phyloP scores from a whole-genome alignment of 192 early-diverging fungal genomes.

The Backusella tarrabulga region DNA sequence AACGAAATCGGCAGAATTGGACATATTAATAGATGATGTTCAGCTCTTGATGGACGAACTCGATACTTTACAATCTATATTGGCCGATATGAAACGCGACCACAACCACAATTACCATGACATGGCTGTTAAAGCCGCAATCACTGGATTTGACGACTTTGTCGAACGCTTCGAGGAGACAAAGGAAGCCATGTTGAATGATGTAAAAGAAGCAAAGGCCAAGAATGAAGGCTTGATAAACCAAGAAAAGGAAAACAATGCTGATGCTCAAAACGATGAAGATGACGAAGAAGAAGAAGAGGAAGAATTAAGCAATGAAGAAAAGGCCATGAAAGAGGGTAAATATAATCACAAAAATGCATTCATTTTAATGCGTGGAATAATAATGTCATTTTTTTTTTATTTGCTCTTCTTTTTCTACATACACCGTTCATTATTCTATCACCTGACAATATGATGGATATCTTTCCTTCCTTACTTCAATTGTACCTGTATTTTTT shows the following conservation, averaged over 20 bases:
- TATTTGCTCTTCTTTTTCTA: not conserved
- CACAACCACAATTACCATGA: slow-evolving; percentile 79
- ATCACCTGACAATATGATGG: not conserved
- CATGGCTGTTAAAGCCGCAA: slow-evolving; percentile 60
- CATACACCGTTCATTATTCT: not conserved
- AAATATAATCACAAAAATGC: not conserved
- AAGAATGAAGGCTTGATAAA: not conserved
- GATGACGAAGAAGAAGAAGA: not conserved
- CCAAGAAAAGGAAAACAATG: not conserved
- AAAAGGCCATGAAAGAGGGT: not conserved
- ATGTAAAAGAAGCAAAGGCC: slow-evolving; percentile 22
- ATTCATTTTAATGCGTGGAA: not conserved
- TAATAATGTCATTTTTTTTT: not conserved
- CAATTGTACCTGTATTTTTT: not conserved
- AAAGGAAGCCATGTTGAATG: slow-evolving; percentile 21
- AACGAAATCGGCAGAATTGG: slow-evolving; percentile 15
- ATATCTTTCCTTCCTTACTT: not conserved
- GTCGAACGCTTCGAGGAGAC: slow-evolving; percentile 37
- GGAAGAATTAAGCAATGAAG: not conserved
- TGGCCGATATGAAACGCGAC: slow-evolving; percentile 53
- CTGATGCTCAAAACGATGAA: not conserved
- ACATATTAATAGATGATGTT: slow-evolving; percentile 27
- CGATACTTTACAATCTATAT: slow-evolving; percentile 34
- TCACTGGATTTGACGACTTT: slow-evolving; percentile 63
- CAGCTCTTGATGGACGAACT: slow-evolving; percentile 31